Evolutionary conservation across 257 asterid genomes (phyloP), one percentile per base, ranked within the genome.

Genomic region (Rhazya stricta): DNA sequence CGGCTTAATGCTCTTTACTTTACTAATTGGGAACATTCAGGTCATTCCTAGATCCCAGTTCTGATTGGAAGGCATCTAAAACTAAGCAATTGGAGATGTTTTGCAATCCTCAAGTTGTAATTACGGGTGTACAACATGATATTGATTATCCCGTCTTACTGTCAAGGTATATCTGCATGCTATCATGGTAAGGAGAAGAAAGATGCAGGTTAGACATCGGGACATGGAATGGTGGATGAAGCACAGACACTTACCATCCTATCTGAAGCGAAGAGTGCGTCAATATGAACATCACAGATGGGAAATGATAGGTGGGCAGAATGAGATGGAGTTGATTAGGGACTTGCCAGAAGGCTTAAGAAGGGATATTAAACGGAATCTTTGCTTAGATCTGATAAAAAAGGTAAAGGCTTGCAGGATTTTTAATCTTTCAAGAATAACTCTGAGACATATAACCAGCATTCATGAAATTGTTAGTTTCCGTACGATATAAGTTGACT

Each of bases 191-290:
- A 84, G 79, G 69, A 81, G 78, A 76, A 81, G 80, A 45, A 67
- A 74, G 56, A 79, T 84, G 85, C 87, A 84, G 69, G 50, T 81
- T 36, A 76, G 75, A 45, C 67, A 73, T 79, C 46, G 82, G 16
- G 79, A 76, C 36, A 73, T 79, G 23, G 83, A 84, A 60, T 69
- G 85, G 83, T 84, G 83, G 87, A 84, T 84, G 87, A 76, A 73
- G 67, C 83, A 34, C 45, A 73, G 83, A 76, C 66, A 76, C 15
- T 70, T 84, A 23, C 83, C 83, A 42, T 41, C 57, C 9, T 76
- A 42, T 57, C 62, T 84, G 60, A 72, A 71, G 70, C 83, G 54
- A 29, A 81, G 87, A 36, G 80, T 81, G 12, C 78, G 81, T n/a
- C 66, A 67, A 32, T 79, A 78, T 50, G 75, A 81, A 54, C 42